phyloP scores from a whole-genome alignment of 2,329 filamentous ascomycete species.

The Venturia aucupariae region DNA sequence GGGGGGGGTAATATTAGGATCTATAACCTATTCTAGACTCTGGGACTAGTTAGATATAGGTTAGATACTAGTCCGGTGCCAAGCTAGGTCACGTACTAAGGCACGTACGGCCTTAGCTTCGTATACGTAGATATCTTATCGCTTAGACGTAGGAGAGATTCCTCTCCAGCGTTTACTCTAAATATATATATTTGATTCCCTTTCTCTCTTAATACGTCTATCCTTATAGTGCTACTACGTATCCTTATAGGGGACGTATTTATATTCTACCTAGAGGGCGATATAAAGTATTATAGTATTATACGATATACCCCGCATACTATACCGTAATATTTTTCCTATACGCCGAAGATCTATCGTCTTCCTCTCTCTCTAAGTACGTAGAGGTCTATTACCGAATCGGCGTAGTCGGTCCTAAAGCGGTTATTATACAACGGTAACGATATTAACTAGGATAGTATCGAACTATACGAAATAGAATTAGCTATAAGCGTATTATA shows the following conservation, averaged over 20 bases:
- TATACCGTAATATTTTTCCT: conserved; percentile 6
- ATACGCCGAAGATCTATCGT: neutral
- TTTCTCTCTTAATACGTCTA: no score
- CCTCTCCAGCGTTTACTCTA: no score
- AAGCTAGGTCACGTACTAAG: no score
- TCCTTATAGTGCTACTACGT: no score
- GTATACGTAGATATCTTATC: no score
- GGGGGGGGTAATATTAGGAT: no score
- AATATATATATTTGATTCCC: no score
- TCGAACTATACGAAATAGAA: conserved; percentile 62
- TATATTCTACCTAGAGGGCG: conserved; percentile 17
- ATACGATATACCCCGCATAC: conserved; percentile 30
- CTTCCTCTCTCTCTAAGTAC: conserved; percentile 19
- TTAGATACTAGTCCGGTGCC: no score
- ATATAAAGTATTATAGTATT: conserved; percentile 10
- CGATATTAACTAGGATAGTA: conserved; percentile 91
- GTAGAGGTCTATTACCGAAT: conserved; percentile 55
- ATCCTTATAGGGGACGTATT: conserved; percentile 26
- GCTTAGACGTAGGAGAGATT: no score
- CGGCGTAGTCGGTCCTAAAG: conserved; percentile 70
- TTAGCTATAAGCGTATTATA: neutral
- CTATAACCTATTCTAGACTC: no score
- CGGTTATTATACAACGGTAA: conserved; percentile 83
- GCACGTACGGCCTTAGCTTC: no score
- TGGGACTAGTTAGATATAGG: no score